Evolutionary conservation across 2,329 filamentous ascomycete genomes (phyloP), one percentile per base, ranked within the genome.

Genomic region (Colletotrichum siamense): DNA sequence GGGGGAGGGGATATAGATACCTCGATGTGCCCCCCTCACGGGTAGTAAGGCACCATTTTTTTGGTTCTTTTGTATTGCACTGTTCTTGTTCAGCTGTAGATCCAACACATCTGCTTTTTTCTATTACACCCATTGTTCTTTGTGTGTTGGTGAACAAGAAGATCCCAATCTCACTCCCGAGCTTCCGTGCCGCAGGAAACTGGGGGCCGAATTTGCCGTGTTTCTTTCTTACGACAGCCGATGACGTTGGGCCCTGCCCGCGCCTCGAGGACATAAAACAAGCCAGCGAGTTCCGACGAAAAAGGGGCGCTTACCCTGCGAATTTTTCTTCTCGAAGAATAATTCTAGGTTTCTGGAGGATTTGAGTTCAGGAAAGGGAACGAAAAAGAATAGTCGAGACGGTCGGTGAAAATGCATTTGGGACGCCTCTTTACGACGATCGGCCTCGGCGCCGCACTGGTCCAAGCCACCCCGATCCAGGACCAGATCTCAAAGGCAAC

Each of bases 161-260:
- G 49, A 15, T 36, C 34, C 34, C 71, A 16, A 34, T 28, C 55
- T 55, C 8, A 28, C 6, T n/a, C 3, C 34, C 16, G 24, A 16
- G 12, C 22, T 70, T 59, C 24, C n/a, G n/a, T 39, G 28, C 59
- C 55, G 28, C 32, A 73, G 28, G 59, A 69, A 49, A 65, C n/a
- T 13, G 74, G 73, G 44, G 28, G 36, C 30, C 49, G 15, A 39
- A 10, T 63, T 24, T 63, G 28, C 30, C 59, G 22, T 26, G 26
- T 30, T 49, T n/a, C 39, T 22, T 30, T 55, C 36, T 62, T 30
- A 64, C 30, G 30, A 49, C 69, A 28, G 63, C 68, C 15, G 57
- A 74, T 74, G 74, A 69, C 74, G 70, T 76, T 74, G 44, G 57
- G 70, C 70, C 65, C 36, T 74, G 74, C 24, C 65, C 22, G 22